Conservation (phyloP, 1,139 yeast species). For the Geotrichum phurueaensis region DNA sequence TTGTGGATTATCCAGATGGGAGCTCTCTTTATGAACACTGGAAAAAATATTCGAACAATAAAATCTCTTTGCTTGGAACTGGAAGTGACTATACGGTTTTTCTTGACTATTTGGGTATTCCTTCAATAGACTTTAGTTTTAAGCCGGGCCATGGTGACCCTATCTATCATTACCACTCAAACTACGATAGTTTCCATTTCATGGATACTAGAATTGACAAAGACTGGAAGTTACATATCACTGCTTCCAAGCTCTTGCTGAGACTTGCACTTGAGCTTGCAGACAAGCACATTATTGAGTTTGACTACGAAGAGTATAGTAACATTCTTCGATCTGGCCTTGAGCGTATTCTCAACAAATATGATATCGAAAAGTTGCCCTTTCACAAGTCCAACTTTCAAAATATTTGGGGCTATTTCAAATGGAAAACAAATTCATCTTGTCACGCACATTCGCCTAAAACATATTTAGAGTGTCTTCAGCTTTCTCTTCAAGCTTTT, state of each 20-base stretch:
- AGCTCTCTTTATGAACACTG: conserved; percentile 51
- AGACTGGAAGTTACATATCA: conserved; percentile 49
- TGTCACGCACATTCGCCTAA: neutral
- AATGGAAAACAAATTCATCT: neutral
- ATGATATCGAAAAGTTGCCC: conserved; percentile 5
- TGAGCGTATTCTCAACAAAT: conserved; percentile 21
- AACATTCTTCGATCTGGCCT: conserved; percentile 28
- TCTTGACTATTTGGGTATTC: conserved; percentile 58
- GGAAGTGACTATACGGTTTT: conserved; percentile 68
- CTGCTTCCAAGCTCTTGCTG: conserved; percentile 49
- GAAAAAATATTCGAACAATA: conserved; percentile 35
- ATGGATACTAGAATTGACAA: conserved; percentile 56
- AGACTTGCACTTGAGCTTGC: conserved; percentile 42
- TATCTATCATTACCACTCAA: conserved; percentile 63
- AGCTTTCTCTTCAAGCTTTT: neutral
- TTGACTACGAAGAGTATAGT: conserved; percentile 44
- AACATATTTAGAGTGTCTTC: neutral
- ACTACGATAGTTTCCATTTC: conserved; percentile 64
- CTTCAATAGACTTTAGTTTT: conserved; percentile 56
- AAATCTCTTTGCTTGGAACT: conserved; percentile 48
- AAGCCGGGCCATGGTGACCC: conserved; percentile 41
- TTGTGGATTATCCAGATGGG: conserved; percentile 43
- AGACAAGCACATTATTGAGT: conserved; percentile 43
- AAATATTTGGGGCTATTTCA: neutral
- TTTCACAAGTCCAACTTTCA: neutral